Evolutionary conservation across 805 yeast species (phyloP).

Genomic region (Sungouiozyma ichnusensis): DNA sequence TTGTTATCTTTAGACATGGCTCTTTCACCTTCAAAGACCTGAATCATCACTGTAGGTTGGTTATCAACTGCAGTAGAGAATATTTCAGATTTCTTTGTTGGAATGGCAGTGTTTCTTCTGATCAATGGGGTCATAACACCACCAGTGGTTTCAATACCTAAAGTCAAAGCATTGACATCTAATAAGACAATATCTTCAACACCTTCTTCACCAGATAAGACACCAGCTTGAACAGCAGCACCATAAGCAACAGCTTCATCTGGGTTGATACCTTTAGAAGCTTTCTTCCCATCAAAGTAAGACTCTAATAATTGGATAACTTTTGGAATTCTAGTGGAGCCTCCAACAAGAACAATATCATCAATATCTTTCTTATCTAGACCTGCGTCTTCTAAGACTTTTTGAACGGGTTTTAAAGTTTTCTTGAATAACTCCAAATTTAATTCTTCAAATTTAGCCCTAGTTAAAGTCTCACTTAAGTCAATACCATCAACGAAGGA

Average conservation of each 20-base stretch:
- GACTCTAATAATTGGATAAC: conserved; percentile 87
- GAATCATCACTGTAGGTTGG: conserved; percentile 90
- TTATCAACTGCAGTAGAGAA: conserved; percentile 95
- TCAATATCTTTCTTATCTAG: conserved; percentile 77
- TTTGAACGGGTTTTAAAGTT: conserved; percentile 92
- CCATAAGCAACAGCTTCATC: conserved; percentile 99
- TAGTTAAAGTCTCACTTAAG: conserved; percentile 87
- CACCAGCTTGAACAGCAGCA: conserved; percentile 99
- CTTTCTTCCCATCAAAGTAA: conserved; percentile 88
- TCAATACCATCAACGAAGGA: conserved; percentile 91
- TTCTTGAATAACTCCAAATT: conserved; percentile 88
- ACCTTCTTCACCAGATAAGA: conserved; percentile 89
- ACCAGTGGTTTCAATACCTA: conserved; percentile 95
- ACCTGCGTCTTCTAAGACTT: conserved; percentile 88
- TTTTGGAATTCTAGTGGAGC: conserved; percentile 98
- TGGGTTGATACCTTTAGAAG: conserved; percentile 95
- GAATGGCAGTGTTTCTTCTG: conserved; percentile 90
- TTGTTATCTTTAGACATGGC: conserved; percentile 91
- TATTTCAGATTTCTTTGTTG: conserved; percentile 89
- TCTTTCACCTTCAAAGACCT: conserved; percentile 95
- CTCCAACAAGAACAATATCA: conserved; percentile 96
- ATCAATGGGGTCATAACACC: conserved; percentile 95
- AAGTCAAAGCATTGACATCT: conserved; percentile 88
- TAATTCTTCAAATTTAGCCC: conserved; percentile 97
- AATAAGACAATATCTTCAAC: conserved; percentile 80